These are phyloP conservation scores for Solioccasus polychromus DNA, from an alignment of 768 basidiomycete genomes.

Conservation along the genomic window DNA sequence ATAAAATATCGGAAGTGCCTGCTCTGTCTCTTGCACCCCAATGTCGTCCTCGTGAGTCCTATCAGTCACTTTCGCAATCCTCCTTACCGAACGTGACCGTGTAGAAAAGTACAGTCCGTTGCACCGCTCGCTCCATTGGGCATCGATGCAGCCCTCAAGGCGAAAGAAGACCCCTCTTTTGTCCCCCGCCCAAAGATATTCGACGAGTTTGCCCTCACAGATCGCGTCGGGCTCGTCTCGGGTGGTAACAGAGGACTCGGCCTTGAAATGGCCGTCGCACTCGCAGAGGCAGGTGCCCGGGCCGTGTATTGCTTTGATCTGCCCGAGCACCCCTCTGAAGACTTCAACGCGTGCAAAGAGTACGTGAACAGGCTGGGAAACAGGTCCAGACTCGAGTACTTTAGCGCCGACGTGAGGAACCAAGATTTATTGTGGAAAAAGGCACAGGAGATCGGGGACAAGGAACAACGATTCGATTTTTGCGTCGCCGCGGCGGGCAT, in stretches of 20 bases:
- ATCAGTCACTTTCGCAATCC: too few species aligned
- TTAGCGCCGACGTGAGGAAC: constrained; percentile 61
- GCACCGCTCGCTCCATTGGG: constrained; percentile 63
- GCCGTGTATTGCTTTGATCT: constrained; percentile 71
- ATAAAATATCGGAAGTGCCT: too few species aligned
- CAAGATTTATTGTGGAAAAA: constrained; percentile 58
- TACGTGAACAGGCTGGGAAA: constrained; percentile 49
- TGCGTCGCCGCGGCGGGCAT: constrained; percentile 80
- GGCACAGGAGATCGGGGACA: constrained; percentile 58
- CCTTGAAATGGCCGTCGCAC: constrained; percentile 77
- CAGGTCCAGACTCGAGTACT: constrained; percentile 52
- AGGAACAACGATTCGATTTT: constrained; percentile 69
- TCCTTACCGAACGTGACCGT: too few species aligned
- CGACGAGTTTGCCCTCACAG: constrained; percentile 55
- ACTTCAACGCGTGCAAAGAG: constrained; percentile 52
- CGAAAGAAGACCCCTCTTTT: constrained; percentile 35
- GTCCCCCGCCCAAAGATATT: constrained; percentile 47
- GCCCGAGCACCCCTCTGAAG: constrained; percentile 50
- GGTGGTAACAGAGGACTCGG: constrained; percentile 71
- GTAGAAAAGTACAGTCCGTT: constrained; percentile 35
- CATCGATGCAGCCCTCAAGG: constrained; percentile 53
- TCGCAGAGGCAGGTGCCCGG: constrained; percentile 70
- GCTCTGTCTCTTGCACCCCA: too few species aligned
- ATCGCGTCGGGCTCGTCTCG: constrained; percentile 59
- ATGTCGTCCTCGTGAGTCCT: too few species aligned